phyloP scores from a whole-genome alignment of 2,329 filamentous ascomycete species.

The Colletotrichum lupini region DNA sequence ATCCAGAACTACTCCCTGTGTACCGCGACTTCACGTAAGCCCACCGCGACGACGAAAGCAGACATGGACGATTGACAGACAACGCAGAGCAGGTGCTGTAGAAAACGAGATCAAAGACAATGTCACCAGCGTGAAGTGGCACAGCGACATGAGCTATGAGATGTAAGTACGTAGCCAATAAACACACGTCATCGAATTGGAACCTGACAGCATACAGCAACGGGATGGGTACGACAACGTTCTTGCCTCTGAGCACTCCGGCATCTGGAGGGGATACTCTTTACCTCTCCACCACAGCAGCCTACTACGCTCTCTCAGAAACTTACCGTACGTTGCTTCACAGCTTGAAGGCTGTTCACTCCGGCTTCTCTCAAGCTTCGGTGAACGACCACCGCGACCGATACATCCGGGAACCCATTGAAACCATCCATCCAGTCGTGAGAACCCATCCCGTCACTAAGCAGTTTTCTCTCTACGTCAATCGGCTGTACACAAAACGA shows the following conservation, averaged over 20 bases:
- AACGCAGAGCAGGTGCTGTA: background rate
- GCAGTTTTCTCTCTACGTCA: background rate
- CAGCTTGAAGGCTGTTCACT: background rate
- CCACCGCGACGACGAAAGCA: background rate
- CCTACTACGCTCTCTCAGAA: background rate
- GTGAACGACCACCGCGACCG: background rate
- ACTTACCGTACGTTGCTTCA: background rate
- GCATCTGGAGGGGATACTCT: background rate
- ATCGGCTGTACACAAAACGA: conserved; percentile 9
- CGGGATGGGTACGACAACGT: background rate
- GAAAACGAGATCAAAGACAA: background rate
- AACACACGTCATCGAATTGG: background rate
- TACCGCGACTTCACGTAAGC: background rate
- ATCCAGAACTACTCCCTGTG: background rate
- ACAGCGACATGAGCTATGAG: background rate
- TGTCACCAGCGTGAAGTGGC: background rate
- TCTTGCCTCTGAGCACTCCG: background rate
- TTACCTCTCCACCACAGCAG: background rate
- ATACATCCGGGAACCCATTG: conserved; percentile 14
- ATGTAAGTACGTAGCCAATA: background rate
- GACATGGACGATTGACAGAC: background rate
- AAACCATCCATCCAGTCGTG: conserved; percentile 5
- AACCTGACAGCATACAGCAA: background rate
- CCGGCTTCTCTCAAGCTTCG: background rate
- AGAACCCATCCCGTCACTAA: background rate